Evolutionary conservation across 106 monocot species (phyloP).

Genomic region (Dactylorhiza incarnata): DNA sequence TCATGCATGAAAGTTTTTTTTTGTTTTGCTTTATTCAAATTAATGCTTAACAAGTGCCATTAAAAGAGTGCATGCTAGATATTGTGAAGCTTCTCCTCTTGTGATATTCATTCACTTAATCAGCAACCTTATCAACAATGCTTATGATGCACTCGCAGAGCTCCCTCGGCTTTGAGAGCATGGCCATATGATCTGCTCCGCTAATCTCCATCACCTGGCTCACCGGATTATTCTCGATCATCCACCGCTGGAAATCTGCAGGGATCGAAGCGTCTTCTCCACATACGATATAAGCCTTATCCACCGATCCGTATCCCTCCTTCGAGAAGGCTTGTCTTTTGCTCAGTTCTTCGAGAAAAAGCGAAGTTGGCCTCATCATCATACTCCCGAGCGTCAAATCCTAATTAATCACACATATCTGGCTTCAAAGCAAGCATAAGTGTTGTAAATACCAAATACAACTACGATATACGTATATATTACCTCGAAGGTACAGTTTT

Average conservation of each 20-base stretch:
- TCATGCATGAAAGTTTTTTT: too few relatives aligned
- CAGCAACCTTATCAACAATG: conserved; percentile 7
- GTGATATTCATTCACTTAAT: not conserved
- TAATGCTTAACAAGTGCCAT: too few relatives aligned
- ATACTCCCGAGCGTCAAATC: conserved; percentile 6
- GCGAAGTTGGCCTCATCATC: conserved; percentile 2
- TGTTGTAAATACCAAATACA: not conserved
- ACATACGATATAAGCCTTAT: conserved; percentile 30
- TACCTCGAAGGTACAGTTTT: conserved; percentile 12
- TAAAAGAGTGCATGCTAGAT: too few relatives aligned
- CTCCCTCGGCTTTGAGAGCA: conserved; percentile 48
- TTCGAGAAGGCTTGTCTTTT: not conserved
- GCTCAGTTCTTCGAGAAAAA: not conserved
- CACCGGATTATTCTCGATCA: conserved; percentile 28
- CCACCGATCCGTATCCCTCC: conserved; percentile 28
- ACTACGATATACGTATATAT: not conserved
- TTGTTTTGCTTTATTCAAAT: too few relatives aligned
- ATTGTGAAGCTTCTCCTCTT: too few relatives aligned
- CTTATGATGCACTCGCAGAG: conserved; percentile 8
- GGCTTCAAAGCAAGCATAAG: not conserved
- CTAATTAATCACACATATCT: not conserved
- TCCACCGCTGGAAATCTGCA: conserved; percentile 29
- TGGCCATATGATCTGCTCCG: conserved; percentile 48
- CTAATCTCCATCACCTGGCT: conserved; percentile 31
- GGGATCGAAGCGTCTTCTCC: conserved; percentile 16